Base-by-base conservation (phyloP, 2,329 filamentous ascomycete species). In the Cladosporium halotolerans region DNA sequence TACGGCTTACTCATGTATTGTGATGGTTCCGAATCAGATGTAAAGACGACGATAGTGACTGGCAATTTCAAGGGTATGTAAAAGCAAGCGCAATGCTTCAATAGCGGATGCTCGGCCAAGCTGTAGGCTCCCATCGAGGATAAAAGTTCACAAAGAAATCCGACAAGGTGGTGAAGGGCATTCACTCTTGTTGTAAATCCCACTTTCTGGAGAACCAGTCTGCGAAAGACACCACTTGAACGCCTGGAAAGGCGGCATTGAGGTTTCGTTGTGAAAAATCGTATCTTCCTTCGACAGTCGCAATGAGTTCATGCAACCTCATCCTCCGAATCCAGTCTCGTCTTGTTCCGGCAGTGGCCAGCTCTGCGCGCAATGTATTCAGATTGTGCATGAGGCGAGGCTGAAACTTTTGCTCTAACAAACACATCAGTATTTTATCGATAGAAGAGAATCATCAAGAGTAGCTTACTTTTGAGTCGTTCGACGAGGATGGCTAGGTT, bases 211-310 rank as follows among this genome's bases (percentile, higher is more conserved):
- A 34, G 48, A 76, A 70, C 72, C 72, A 76, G 13, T 64, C 61
- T 23, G 60, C 60, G 55, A 76, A 74, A 9, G 60, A 54, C 4
- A 66, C 64, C 11, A 69, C 62, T 36, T 53, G 59, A 36, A 74
- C 60, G 23, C 72, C 66, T 32, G 70, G 68, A 53, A 72, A 73
- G 36, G 61, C 54, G 9, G 60, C 55, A 64, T 87, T 86, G 51
- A 89, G 70, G 56, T 82, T 85, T 1, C 81, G 70, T 10, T 77
- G 70, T 3, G 73, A 70, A 60, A 86, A 86, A 57, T 84, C 80
- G 63, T 87, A 89, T 9, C 82, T 78, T 2, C 84, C 82, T 57
- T 85, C 79, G 14, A 81, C 81, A 0, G 86, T 89, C 32, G 83
- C 84, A 36, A 87, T 74, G 19, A 89, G 76, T 32, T 83, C 75